These are phyloP conservation scores for Pleoardoris graminearum DNA, from an alignment of 2,329 filamentous ascomycete genomes.

Conservation along the genomic window DNA sequence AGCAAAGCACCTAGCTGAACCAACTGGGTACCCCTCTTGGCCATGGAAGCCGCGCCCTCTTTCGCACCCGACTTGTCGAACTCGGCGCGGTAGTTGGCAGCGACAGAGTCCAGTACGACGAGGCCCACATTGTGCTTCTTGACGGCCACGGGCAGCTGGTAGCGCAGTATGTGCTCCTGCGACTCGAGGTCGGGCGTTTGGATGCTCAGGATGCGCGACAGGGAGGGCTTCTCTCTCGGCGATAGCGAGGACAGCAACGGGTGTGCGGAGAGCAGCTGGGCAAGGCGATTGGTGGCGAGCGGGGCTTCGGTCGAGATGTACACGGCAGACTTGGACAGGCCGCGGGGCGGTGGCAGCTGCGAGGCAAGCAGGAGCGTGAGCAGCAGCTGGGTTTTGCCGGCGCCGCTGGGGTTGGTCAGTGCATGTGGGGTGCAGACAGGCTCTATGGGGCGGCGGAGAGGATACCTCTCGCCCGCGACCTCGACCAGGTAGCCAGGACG, in stretches of 20 bases:
- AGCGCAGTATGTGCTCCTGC: constrained; percentile 92
- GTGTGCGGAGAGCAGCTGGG: constrained; percentile 74
- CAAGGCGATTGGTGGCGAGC: constrained; percentile 77
- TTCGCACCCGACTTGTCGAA: constrained; percentile 63
- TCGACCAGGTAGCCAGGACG: constrained; percentile 82
- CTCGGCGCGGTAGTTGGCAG: constrained; percentile 93
- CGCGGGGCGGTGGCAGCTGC: constrained; percentile 75
- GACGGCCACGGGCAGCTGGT: constrained; percentile 86
- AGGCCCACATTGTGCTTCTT: constrained; percentile 76
- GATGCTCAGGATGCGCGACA: constrained; percentile 78
- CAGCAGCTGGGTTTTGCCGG: constrained; percentile 93
- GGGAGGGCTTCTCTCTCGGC: constrained; percentile 58
- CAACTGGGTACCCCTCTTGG: constrained; percentile 75
- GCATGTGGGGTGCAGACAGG: background rate
- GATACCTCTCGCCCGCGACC: constrained; percentile 80
- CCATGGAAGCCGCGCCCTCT: constrained; percentile 59
- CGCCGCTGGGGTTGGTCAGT: constrained; percentile 63
- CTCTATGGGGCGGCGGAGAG: background rate
- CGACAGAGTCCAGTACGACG: constrained; percentile 86
- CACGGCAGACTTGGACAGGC: constrained; percentile 73
- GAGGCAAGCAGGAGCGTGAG: constrained; percentile 80
- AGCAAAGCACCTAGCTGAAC: constrained; percentile 75
- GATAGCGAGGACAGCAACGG: constrained; percentile 58
- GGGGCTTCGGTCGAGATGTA: constrained; percentile 94
- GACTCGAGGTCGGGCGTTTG: constrained; percentile 87